Evolutionary conservation across 345 rosid genomes (phyloP).

Genomic region (Populus tremula): DNA sequence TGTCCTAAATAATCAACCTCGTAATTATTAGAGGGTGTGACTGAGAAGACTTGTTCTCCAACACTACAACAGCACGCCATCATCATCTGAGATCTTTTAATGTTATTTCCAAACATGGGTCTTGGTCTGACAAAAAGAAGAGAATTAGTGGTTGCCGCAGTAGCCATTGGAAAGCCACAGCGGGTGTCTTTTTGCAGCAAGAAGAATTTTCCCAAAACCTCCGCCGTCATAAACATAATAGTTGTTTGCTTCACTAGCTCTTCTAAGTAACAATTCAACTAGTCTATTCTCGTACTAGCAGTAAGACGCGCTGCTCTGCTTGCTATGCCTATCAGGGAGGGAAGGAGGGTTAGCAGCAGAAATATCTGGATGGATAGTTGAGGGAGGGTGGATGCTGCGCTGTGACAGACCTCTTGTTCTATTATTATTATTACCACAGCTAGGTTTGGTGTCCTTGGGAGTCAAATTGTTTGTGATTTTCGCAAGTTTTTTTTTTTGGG

Average conservation of each 20-base stretch:
- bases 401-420: too few relatives aligned
- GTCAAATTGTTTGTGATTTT: too few relatives aligned
- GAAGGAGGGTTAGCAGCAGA: too few relatives aligned
- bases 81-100: background rate
- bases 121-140: background rate
- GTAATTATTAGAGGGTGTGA: slow-evolving; percentile 55
- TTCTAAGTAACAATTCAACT: background rate
- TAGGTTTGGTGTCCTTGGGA: too few relatives aligned
- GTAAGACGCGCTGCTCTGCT: too few relatives aligned
- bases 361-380: too few relatives aligned
- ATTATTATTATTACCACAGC: too few relatives aligned
- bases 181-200: background rate
- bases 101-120: background rate
- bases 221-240: background rate
- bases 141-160: background rate
- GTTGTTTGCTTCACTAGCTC: background rate
- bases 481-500: too few relatives aligned
- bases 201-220: background rate
- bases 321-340: too few relatives aligned
- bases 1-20: slow-evolving; percentile 91
- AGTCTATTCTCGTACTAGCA: too few relatives aligned
- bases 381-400: too few relatives aligned
- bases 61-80: slow-evolving; percentile 11
- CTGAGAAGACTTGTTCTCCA: slow-evolving; percentile 60
- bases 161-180: background rate